Base-by-base conservation (phyloP, 176 grass and related monocot species). In the Phoenix roebelenii region DNA sequence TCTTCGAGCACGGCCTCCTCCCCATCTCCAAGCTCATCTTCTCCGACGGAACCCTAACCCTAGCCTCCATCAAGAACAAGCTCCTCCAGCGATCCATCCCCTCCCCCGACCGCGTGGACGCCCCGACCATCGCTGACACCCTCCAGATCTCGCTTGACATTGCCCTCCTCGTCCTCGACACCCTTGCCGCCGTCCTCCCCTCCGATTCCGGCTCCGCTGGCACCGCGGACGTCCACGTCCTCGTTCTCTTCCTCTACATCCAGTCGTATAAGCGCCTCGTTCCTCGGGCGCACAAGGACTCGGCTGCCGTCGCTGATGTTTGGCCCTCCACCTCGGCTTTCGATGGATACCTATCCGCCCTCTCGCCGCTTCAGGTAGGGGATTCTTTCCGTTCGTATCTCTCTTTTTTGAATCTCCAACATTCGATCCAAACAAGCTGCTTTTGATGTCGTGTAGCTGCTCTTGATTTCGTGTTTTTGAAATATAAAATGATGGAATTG, bases 281-380 rank as follows among this genome's bases (percentile, higher is more conserved):
- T 22, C 79, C 84, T 50, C 84, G 88, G 54, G 75, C 80, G 35
- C 88, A 85, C 76, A 98, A 98, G 87, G 93, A 98, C 80, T 98
- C 93, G 4, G 64, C 79, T 3, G 81, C 80, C 14, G 88, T 85
- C 23, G 59, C 85, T 19, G 93, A 98, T 55, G 93, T 98, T 18
- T 98, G 93, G 93, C 88, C 93, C 5, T 85, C 85, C 62, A 87
- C 93, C 39, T 98, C 93, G 15, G 93, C 87, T 16, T 98, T 98
- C 75, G 93, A 98, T 26, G 82, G 93, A 4, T 98, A 89, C 83
- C 70, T 98, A 2, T 92, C 88, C 22, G 82, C 85, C 7, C 93
- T 98, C 59, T 98, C 93, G 49, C 87, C 93, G 58, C 81, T 98
- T 70, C 93, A 98, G 93, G 93, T 98, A 20, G 74, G 60, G 29